These are phyloP conservation scores for Boletus vermiculosoides DNA, from an alignment of 768 basidiomycete species.

Conservation along the genomic window DNA sequence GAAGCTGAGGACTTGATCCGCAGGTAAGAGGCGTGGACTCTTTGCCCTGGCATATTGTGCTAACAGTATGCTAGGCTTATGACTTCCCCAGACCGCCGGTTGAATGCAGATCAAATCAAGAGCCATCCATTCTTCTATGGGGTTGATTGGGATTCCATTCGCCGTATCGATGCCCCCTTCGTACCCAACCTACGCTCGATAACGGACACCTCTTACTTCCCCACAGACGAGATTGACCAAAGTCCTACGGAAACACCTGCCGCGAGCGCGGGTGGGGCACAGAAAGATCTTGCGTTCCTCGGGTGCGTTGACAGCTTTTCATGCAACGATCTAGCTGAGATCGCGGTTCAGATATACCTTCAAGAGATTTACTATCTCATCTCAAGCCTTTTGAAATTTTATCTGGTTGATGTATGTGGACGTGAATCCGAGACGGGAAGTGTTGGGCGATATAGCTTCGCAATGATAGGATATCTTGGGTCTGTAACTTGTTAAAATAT, in stretches of 20 bases:
- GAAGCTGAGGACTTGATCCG: slow-evolving; percentile 90
- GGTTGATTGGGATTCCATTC: slow-evolving; percentile 88
- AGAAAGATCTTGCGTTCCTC: slow-evolving; percentile 65
- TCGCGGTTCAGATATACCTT: slow-evolving; percentile 61
- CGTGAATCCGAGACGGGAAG: not conserved
- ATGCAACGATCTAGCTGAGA: slow-evolving; percentile 2
- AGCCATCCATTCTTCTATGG: slow-evolving; percentile 92
- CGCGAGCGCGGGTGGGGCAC: slow-evolving; percentile 39
- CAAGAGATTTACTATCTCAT: slow-evolving; percentile 71
- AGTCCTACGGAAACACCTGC: slow-evolving; percentile 46
- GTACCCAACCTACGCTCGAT: slow-evolving; percentile 92
- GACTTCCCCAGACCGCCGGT: slow-evolving; percentile 75
- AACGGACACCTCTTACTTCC: slow-evolving; percentile 98
- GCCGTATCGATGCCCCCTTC: slow-evolving; percentile 91
- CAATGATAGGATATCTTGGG: not conserved
- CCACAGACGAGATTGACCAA: slow-evolving; percentile 90
- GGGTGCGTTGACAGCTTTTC: slow-evolving; percentile 41
- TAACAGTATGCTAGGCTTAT: slow-evolving; percentile 57
- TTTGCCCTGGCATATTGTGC: not conserved
- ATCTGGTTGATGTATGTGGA: not conserved
- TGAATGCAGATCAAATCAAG: slow-evolving; percentile 86
- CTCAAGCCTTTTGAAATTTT: slow-evolving; percentile 45
- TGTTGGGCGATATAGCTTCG: not conserved
- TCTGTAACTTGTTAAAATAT: slow-evolving; percentile 6
- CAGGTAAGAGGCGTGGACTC: slow-evolving; percentile 46